Base-by-base conservation (phyloP, 2,329 filamentous ascomycete genomes). In the Rhinocladiella mackenziei region DNA sequence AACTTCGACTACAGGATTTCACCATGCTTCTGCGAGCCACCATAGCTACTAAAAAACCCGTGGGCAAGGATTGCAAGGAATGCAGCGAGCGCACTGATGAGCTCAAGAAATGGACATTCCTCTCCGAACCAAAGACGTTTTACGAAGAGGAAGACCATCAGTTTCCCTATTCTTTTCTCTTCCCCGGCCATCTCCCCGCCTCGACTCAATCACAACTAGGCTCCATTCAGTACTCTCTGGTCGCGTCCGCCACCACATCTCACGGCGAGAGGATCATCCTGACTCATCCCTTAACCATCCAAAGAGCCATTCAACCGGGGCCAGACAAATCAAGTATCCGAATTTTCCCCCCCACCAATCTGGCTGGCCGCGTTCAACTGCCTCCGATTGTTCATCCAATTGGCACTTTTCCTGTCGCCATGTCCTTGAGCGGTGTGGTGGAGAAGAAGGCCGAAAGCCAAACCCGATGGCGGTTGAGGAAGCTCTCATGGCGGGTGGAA, bases 331-430 rank as follows among this genome's bases (percentile, higher is more conserved):
- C 89, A 67, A 94, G 86, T 11, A 82, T 95, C 51, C 87, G 91
- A 60, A 86, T 97, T 60, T 98, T 98, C 68, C 92, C 91, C 35
- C 91, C 92, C 0, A 98, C 92, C 56, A 92, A 94, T 68, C 83
- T 98, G 59, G 89, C 87, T 55, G 86, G 88, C 46, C 83, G 82
- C 60, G 84, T 92, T 51, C 82, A 87, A 58, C 83, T 94, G 53
- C 84, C 84, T 34, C 80, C 86, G 26, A 80, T 94, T 53, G 82
- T 96, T 51, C 84, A 95, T 68, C 89, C 91, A 4, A 86, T 89
- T 48, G 86, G 87, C 58, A 81, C 79, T 58, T 91, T 94, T 68
- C 84, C 75, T 8, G 76, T 96, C 37, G 76, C 80, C 33, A 81
- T 96, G 68, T 82, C 83, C 39, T 77, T 98, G 53, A 86, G 89